These are phyloP conservation scores for Aspergillus ochraceus DNA, from an alignment of 2,329 filamentous ascomycete genomes.

Conservation along the genomic window DNA sequence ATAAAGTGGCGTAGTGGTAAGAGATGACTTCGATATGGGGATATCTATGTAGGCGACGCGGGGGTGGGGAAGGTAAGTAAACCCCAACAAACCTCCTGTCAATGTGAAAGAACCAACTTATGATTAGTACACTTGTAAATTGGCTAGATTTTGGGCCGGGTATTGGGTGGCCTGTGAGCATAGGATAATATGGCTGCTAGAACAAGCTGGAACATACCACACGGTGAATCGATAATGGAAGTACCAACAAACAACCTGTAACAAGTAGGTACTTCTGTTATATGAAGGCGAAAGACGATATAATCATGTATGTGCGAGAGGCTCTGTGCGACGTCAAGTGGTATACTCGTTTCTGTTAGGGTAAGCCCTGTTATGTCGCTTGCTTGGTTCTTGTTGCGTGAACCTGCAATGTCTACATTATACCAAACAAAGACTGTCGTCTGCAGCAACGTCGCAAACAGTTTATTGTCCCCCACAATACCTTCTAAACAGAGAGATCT, in stretches of 20 bases:
- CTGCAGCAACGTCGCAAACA: background rate
- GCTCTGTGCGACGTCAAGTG: background rate
- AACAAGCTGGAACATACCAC: background rate
- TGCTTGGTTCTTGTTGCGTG: background rate
- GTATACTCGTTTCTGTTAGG: background rate
- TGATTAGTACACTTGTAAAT: no score
- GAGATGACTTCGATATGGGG: background rate
- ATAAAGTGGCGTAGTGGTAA: background rate
- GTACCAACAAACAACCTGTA: background rate
- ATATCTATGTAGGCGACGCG: background rate
- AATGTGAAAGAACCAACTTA: background rate
- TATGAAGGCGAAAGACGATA: background rate
- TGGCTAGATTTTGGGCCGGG: no score
- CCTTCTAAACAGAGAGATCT: background rate
- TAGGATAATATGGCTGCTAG: background rate
- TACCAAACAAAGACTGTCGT: background rate
- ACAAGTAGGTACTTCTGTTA: background rate
- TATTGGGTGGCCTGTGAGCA: background rate
- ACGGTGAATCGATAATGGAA: background rate
- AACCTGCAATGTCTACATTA: background rate
- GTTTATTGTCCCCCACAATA: background rate
- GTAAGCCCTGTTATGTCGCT: background rate
- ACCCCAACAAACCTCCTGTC: background rate
- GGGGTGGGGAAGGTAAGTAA: background rate
- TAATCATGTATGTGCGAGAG: background rate